Conservation (phyloP, 1,284 basidiomycete species). For the Rhodotorula sp. region DNA sequence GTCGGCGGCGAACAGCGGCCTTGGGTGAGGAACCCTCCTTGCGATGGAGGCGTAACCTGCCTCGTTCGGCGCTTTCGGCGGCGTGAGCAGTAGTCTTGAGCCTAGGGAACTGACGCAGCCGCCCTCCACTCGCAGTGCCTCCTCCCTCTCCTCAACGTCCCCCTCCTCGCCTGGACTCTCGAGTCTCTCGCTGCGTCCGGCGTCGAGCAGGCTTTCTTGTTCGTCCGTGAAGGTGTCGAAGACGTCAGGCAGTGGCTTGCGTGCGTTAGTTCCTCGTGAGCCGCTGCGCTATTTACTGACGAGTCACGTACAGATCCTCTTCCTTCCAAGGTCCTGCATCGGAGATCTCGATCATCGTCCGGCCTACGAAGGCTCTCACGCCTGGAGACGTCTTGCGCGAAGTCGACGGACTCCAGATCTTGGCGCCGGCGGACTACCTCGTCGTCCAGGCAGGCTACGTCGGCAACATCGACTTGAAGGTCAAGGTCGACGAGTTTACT, state of each 20-base stretch:
- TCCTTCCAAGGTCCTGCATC: slow-evolving; percentile 15
- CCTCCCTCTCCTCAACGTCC: slow-evolving; percentile 88
- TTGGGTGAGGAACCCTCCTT: slow-evolving; percentile 31
- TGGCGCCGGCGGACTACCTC: slow-evolving; percentile 78
- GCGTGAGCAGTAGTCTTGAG: not conserved
- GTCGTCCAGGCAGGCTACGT: slow-evolving; percentile 92
- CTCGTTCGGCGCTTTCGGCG: not conserved
- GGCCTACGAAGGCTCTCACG: slow-evolving; percentile 66
- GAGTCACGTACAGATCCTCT: slow-evolving; percentile 4
- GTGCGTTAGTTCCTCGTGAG: slow-evolving; percentile 55
- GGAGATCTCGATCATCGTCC: slow-evolving; percentile 32
- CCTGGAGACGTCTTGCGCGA: slow-evolving; percentile 96
- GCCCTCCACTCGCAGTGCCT: slow-evolving; percentile 63
- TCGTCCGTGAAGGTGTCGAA: slow-evolving; percentile 78
- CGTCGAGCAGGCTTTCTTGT: slow-evolving; percentile 92
- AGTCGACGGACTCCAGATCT: slow-evolving; percentile 81
- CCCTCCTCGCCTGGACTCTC: slow-evolving; percentile 92
- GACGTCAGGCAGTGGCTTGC: slow-evolving; percentile 75
- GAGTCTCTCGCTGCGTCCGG: slow-evolving; percentile 88
- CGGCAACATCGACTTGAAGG: slow-evolving; percentile 85
- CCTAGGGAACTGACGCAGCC: not conserved
- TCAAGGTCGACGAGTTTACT: slow-evolving; percentile 67
- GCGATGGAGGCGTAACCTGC: not conserved
- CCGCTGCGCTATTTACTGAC: not conserved
- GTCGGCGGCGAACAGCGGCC: slow-evolving; percentile 40